phyloP scores from a whole-genome alignment of 208 protist species.

The Acanthamoeba lenticulata region DNA sequence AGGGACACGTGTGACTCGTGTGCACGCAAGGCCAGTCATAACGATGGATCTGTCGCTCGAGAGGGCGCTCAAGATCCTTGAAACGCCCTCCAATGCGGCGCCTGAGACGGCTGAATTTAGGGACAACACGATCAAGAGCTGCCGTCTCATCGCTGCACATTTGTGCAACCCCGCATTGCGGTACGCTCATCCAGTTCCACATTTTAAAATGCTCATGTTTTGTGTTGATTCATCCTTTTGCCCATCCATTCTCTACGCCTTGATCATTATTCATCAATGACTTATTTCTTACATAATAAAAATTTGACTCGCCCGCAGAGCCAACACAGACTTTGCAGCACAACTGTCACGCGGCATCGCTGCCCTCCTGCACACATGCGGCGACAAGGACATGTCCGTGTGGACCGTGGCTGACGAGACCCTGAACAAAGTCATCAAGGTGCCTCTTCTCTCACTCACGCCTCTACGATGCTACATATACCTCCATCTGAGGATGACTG shows the following conservation, averaged over 20 bases:
- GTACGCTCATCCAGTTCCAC: not conserved
- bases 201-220: not conserved
- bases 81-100: not conserved
- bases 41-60: constrained; percentile 22
- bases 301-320: not conserved
- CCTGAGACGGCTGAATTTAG: not conserved
- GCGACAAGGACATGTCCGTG: constrained; percentile 44
- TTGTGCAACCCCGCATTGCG: not conserved
- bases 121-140: not conserved
- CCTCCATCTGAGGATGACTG: not conserved
- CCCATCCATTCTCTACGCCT: not conserved
- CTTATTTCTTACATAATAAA: not conserved
- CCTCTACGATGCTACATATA: not conserved
- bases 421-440: constrained; percentile 45
- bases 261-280: not conserved
- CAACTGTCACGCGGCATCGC: constrained; percentile 9
- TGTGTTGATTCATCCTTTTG: too few species aligned
- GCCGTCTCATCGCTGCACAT: not conserved
- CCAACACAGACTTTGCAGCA: not conserved
- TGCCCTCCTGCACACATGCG: constrained; percentile 9
- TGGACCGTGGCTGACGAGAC: constrained; percentile 50
- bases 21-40: too few species aligned
- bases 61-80: constrained; percentile 1
- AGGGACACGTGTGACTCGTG: too few species aligned
- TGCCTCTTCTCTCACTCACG: not conserved